phyloP scores from a whole-genome alignment of 768 basidiomycete genomes.

The Mycena haematopus region DNA sequence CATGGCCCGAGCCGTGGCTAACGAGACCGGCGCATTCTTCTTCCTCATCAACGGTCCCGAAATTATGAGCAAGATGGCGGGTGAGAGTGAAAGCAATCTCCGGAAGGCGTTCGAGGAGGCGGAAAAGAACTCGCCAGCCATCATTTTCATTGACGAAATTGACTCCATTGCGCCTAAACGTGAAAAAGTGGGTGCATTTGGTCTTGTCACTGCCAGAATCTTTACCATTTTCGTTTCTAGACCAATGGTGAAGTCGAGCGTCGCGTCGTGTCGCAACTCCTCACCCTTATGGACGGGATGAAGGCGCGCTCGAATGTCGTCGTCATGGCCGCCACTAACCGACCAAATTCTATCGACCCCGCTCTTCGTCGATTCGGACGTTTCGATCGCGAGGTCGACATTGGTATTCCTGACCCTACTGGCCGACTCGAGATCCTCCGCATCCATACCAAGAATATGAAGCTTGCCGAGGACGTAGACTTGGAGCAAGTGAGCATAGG shows the following conservation, averaged over 20 bases:
- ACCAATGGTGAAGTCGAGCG: conserved; percentile 99
- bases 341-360: conserved; percentile 99
- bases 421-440: conserved; percentile 98
- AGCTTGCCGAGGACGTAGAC: conserved; percentile 94
- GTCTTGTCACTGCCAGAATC: not conserved
- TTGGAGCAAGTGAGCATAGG: conserved; percentile 76
- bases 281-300: conserved; percentile 98
- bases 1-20: conserved; percentile 99
- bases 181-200: conserved; percentile 78
- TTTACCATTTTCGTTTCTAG: conserved; percentile 45
- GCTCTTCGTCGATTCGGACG: conserved; percentile 98
- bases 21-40: conserved; percentile 99
- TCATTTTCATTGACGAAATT: conserved; percentile 99
- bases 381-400: conserved; percentile 99
- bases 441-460: conserved; percentile 99
- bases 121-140: conserved; percentile 99
- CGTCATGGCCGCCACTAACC: conserved; percentile 99
- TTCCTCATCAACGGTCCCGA: conserved; percentile 99
- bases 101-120: conserved; percentile 99
- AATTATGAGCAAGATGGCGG: conserved; percentile 99
- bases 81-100: conserved; percentile 96
- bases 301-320: conserved; percentile 99
- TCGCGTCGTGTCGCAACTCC: conserved; percentile 96
- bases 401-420: conserved; percentile 98
- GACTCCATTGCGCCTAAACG: conserved; percentile 99